Evolutionary conservation across 75 land plant genomes (phyloP), one percentile per base, ranked within the genome.

Genomic region (Pinus albicaulis): DNA sequence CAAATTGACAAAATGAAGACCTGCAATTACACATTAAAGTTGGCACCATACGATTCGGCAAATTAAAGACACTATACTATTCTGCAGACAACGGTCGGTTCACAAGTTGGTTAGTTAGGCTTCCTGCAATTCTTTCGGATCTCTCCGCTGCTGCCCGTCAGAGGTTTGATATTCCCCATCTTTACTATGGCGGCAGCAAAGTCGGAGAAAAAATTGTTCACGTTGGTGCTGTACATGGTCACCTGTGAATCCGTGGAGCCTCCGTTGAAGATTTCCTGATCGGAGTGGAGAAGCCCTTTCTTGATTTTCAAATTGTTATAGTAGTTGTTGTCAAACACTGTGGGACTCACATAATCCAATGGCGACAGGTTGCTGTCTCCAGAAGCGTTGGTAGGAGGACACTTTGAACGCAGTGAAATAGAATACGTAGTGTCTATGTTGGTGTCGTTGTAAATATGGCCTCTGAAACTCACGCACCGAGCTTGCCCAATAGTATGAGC

Each of bases 211-310:
- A 92, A 92, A 2, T 36, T 34, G 48, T 5, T 16, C 1, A 25
- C 17, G 57, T 28, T 79, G 17, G 44, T n/a, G 52, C 71, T 64
- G 69, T 84, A 89, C 0, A 0, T 41, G 7, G 5, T 24, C 2
- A 86, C 82, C 0, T 36, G 57, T 25, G 78, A 59, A 70, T 80
- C 82, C 1, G 80, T 78, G 10, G 76, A 75, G 6, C 77, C 85
- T 6, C 85, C 88, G 72, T 76, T 80, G 71, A 76, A 83, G 22
- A 89, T 82, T 52, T 76, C 56, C 55, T 81, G 85, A 56, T 92
- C 93, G 13, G 92, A 89, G 63, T 82, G 77, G 59, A 92, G 83
- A 38, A 92, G 79, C 0, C 89, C 93, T 58, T 68, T 83, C 20
- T 41, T 44, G 8, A 44, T 57, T 17, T 86, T 7, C 26, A 92